Evolutionary conservation across 2,329 filamentous ascomycete species (phyloP), one percentile per base, ranked within the genome.

Genomic region (Epichloe elymi): DNA sequence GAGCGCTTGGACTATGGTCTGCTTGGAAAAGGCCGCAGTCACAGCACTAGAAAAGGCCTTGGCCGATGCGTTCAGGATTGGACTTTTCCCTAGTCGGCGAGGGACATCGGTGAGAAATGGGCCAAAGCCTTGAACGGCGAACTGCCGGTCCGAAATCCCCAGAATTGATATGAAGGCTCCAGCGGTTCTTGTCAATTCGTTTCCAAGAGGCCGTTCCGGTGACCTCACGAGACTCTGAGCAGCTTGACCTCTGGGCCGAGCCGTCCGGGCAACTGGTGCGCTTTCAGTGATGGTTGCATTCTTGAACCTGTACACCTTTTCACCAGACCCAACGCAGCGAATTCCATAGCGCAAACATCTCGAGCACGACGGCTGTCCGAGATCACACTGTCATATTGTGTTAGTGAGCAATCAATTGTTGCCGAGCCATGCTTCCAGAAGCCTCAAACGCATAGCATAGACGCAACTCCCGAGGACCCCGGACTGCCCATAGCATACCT

Each of bases 121-220:
- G 1, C 74, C 74, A 53, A 73, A 77, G 14, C 69, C 71, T 41
- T 62, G 61, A 6, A 77, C 56, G 43, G 75, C 73, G 54, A 72
- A 76, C 17, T 70, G 63, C 17, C 73, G 61, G 44, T 76, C 71
- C 0, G 64, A 67, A 3, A 70, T 61, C 26, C 65, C 56, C 2
- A 73, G 63, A 46, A 58, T 59, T 47, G 53, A 65, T 46, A 59
- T 66, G 49, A 61, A 59, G 2, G 60, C 48, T n/a, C 51, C 48
- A 14, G 51, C 40, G 3, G 40, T 48, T 17, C 33, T 19, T 14
- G 48, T 50, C 19, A 48, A 26, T 23, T 53, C 44, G 30, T 45
- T 50, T 23, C 44, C 51, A 14, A 50, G 35, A 11, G 48, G 51
- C 14, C 48, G 40, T 40, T 37, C 30, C n/a, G 44, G 51, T 19